A percentile compares a stretch with the other conserved stretches of the same genome.
Evolutionary conservation across 1,139 yeast genomes (phyloP).

Genomic region (Kodamaea arcana): DNA sequence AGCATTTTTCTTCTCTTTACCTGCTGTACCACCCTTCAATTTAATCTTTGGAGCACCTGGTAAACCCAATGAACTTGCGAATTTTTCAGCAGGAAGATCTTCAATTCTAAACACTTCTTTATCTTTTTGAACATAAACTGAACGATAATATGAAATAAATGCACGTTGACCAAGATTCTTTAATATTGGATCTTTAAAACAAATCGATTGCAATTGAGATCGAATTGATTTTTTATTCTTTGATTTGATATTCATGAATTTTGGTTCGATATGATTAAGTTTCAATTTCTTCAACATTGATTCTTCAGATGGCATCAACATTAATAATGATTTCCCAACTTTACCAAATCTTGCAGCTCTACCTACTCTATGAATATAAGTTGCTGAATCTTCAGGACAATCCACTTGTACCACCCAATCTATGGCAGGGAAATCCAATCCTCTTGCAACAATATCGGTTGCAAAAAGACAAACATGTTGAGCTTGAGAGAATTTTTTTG

Average conservation of each 20-base stretch:
- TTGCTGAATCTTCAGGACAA: slow-evolving; percentile 93
- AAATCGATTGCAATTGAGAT: slow-evolving; percentile 80
- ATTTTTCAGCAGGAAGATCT: slow-evolving; percentile 73
- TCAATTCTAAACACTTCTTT: slow-evolving; percentile 79
- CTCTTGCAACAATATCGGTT: slow-evolving; percentile 96
- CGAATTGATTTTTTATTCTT: slow-evolving; percentile 75
- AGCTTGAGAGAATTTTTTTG: slow-evolving; percentile 79
- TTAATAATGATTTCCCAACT: slow-evolving; percentile 76
- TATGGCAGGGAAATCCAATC: slow-evolving; percentile 93
- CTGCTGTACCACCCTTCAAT: slow-evolving; percentile 52
- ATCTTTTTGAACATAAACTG: slow-evolving; percentile 82
- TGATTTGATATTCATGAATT: slow-evolving; percentile 69
- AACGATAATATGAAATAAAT: slow-evolving; percentile 82
- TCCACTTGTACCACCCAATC: slow-evolving; percentile 98
- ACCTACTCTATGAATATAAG: slow-evolving; percentile 95
- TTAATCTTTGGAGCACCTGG: slow-evolving; percentile 96
- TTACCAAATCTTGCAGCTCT: slow-evolving; percentile 94
- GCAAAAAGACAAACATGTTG: slow-evolving; percentile 88
- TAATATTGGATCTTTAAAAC: slow-evolving; percentile 87
- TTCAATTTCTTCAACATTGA: slow-evolving; percentile 66
- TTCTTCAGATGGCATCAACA: slow-evolving; percentile 80
- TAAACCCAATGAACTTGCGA: slow-evolving; percentile 82
- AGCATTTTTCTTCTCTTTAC: slow-evolving; percentile 75
- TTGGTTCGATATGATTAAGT: slow-evolving; percentile 63
- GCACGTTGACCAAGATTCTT: slow-evolving; percentile 96